Evolutionary conservation across 768 basidiomycete species (phyloP), one percentile per base, ranked within the genome.

Genomic region (Trametes maxima): DNA sequence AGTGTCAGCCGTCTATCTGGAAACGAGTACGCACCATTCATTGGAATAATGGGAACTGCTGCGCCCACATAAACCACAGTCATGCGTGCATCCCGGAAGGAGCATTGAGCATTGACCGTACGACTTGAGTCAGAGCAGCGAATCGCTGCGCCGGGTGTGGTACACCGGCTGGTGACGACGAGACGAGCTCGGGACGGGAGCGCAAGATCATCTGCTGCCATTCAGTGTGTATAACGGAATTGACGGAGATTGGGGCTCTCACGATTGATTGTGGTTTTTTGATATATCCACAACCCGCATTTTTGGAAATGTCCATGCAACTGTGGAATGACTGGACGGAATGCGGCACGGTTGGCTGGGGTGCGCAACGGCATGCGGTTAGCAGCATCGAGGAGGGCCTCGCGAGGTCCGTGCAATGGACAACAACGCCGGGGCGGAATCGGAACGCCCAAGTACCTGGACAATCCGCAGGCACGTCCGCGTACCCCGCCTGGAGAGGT

Each of bases 1-100:
- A 47, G 39, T 47, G 47, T 45, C 37, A 49, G 51, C 43, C 51
- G 55, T 46, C 44, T 63, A 63, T 49, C 61, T 52, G 49, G 61
- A 57, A 48, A 58, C 45, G n/a, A n/a, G 25, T 56, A 46, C 52
- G 54, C 47, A 37, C 53, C 46, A 33, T 24, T 56, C 49, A 46
- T 45, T 53, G 60, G 54, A 55, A 55, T 55, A 49, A 49, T 48
- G 44, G 46, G 55, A 42, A 50, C 53, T 42, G 53, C 54, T 55
- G 60, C 54, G 60, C 53, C 33, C 54, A 39, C 46, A 48, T 33
- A 24, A 40, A 50, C 53, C 42, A 42, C 37, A 61, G 47, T 52
- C 50, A 55, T 55, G 39, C 25, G 47, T 46, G 42, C 17, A 46
- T 36, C 19, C 10, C 25, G 44, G 24, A 22, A 17, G 39, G 53